Base-by-base conservation (phyloP, 768 basidiomycete species). In the Sporobolomyces phaffii region DNA sequence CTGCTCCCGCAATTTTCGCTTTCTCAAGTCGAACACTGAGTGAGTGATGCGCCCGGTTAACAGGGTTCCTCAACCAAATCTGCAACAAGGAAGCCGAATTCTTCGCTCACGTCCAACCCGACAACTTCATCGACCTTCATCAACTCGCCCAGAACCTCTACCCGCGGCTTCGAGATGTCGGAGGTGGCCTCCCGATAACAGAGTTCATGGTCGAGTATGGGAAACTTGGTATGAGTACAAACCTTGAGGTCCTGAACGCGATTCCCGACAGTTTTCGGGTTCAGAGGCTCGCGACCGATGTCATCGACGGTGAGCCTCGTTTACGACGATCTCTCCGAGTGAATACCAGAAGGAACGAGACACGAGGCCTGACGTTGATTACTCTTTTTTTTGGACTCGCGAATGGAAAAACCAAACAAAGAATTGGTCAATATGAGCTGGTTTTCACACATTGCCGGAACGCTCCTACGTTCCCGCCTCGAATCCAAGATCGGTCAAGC, bases 161-260 rank as follows among this genome's bases (percentile, higher is more conserved):
- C 22, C 54, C 54, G 10, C 38, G 54, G 26, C 38, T 56, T 36
- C 36, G n/a, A 7, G 20, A 22, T 3, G 5, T 43, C 3, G 24
- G 29, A 6, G 31, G 18, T 3, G 24, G 28, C 34, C 13, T 56
- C 38, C 2, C 20, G 9, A 6, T 3, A 6, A 18, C 6, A 2
- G 40, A 41, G 5, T 56, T 56, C 28, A 29, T 41, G 54, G 38
- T 43, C 38, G 54, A 56, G 40, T 43, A 43, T 20, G 54, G 40
- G 40, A 43, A 43, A 4, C 17, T 56, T 28, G 54, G 54, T 2
- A 18, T 56, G 40, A 3, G n/a, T n/a, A n/a, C n/a, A n/a, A n/a
- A n/a, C 9, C 4, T 29, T 56, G 17, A 31, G 2, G 14, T 18
- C 7, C 54, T 4, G 40, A 31, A 13, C 5, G 11, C 38, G 40